Evolutionary conservation across 805 yeast genomes (phyloP), one percentile per base, ranked within the genome.

Genomic region (Candida gorgasii): DNA sequence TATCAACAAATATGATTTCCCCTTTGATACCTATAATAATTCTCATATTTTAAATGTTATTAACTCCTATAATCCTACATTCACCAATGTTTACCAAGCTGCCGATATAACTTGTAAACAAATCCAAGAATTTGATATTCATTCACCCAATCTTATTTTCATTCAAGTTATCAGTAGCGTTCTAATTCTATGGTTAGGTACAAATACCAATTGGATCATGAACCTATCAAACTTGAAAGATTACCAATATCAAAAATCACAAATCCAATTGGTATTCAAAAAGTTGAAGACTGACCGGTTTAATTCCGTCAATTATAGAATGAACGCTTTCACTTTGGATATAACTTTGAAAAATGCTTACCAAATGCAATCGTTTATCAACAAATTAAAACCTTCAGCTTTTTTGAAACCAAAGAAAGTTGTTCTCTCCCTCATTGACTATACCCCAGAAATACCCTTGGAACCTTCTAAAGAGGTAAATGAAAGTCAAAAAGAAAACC

Each of bases 151-250:
- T 4, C 27, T 47, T 27, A 8, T 48, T 14, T 37, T 45, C 18
- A 27, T 43, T 5, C 51, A 48, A 23, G 36, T 48, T 8, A 22
- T 44, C 7, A 39, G 13, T 28, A 45, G 14, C 14, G 42, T 39
- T 9, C 11, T 45, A 8, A 39, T 48, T 15, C 16, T 48, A 15
- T 45, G 49, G 51, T 18, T 29, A 8, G n/a, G 36, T 29, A 33
- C 39, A 9, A 13, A 14, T 12, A 36, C 13, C 29, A 26, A 19
- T 23, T 22, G 28, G 27, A 26, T 17, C 5, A 35, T 42, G 14
- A 44, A 47, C 17, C 23, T 47, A 36, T 9, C 23, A 20, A 44
- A 44, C 18, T 30, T 47, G 16, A 22, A 18, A 4, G 36, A 15
- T 4, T 30, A n/a, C 14, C 7, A 8, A 12, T 2, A 8, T 17